Evolutionary conservation across 2,329 filamentous ascomycete species (phyloP).

Genomic region (Peltaster fructicola): DNA sequence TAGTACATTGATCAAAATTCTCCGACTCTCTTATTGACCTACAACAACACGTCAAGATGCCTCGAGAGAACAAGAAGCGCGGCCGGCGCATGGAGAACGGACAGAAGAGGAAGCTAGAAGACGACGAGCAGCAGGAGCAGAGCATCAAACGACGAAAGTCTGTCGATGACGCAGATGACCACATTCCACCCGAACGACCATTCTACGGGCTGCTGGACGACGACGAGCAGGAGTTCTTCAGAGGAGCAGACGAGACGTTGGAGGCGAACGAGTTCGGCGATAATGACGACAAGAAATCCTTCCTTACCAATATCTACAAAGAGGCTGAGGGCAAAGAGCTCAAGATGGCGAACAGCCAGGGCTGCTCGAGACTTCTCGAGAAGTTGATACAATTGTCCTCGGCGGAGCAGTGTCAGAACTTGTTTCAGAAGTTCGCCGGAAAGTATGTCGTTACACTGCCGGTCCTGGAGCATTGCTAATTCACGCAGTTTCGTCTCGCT

Average conservation of each 20-base stretch:
- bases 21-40: no score
- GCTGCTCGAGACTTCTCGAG: constrained; percentile 85
- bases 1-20: no score
- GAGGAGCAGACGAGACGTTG: constrained; percentile 72
- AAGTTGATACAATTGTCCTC: constrained; percentile 69
- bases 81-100: constrained; percentile 36
- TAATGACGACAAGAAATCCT: constrained; percentile 38
- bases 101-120: constrained; percentile 33
- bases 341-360: constrained; percentile 90
- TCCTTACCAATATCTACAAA: constrained; percentile 62
- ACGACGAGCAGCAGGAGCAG: constrained; percentile 22
- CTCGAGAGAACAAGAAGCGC: constrained; percentile 41
- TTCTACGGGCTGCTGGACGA: constrained; percentile 91
- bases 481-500: constrained; percentile 56
- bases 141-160: constrained; percentile 22
- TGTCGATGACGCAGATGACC: constrained; percentile 12
- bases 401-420: constrained; percentile 60
- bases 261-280: constrained; percentile 76
- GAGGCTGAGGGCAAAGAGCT: constrained; percentile 86
- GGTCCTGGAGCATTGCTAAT: constrained; percentile 1
- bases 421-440: constrained; percentile 71
- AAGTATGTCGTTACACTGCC: constrained; percentile 34
- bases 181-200: constrained; percentile 38
- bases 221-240: constrained; percentile 91
- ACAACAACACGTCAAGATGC: constrained; percentile 27